phyloP scores from a whole-genome alignment of 2,329 filamentous ascomycete genomes.

The Phaeosphaeria sp. region DNA sequence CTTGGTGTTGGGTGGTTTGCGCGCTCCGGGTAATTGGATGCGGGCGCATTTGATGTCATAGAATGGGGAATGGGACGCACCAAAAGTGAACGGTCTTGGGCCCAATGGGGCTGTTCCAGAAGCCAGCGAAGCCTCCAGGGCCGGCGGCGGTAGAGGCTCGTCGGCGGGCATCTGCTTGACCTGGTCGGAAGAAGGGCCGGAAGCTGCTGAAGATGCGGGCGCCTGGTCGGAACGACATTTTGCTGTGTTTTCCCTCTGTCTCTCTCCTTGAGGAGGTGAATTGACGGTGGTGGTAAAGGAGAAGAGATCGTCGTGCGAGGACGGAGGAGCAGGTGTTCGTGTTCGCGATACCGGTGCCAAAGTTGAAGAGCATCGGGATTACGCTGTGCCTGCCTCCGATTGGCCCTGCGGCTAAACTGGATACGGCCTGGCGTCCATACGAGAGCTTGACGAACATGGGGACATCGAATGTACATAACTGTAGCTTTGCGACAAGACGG shows the following conservation, averaged over 20 bases:
- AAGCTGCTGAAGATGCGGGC: conserved; percentile 64
- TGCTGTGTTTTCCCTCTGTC: conserved; percentile 13
- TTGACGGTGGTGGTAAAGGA: conserved; percentile 57
- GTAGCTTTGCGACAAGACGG: conserved; percentile 9
- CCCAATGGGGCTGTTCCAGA: conserved; percentile 62
- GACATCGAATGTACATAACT: conserved; percentile 7
- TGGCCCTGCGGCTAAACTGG: conserved; percentile 13
- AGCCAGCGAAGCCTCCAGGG: conserved; percentile 70
- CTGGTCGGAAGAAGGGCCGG: conserved; percentile 56
- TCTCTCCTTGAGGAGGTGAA: conserved; percentile 6
- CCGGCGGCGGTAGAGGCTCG: conserved; percentile 71
- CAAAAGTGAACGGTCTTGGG: conserved; percentile 94
- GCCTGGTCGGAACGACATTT: conserved; percentile 65
- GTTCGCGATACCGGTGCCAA: conserved; percentile 24
- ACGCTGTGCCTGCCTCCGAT: conserved; percentile 32
- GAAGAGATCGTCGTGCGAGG: conserved; percentile 13
- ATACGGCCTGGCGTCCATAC: conserved; percentile 12
- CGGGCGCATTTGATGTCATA: background rate
- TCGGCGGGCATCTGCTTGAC: conserved; percentile 64
- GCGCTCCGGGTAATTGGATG: background rate
- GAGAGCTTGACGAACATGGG: conserved; percentile 27
- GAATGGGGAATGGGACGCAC: conserved; percentile 57
- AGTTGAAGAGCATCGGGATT: conserved; percentile 31
- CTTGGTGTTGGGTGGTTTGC: background rate
- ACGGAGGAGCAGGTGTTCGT: conserved; percentile 5